These are phyloP conservation scores for Lecanicillium sp. DNA, from an alignment of 2,329 filamentous ascomycete species.

Conservation along the genomic window DNA sequence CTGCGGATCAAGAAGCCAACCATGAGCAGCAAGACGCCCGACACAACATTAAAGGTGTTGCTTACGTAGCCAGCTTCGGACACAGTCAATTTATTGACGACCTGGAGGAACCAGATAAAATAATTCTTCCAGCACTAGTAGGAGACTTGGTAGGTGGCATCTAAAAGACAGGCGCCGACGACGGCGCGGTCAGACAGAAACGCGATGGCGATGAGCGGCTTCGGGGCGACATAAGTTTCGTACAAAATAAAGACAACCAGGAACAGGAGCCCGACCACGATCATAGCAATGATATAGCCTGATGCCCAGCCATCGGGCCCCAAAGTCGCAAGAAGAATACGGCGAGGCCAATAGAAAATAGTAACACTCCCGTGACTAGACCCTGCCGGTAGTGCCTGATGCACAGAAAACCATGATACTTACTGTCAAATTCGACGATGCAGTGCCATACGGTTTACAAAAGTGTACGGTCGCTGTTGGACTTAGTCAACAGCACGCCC, in stretches of 20 bases:
- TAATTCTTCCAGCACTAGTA: slow-evolving; percentile 51
- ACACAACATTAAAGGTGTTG: slow-evolving; percentile 47
- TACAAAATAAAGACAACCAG: slow-evolving; percentile 49
- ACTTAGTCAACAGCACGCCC: slow-evolving; percentile 39
- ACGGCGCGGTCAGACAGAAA: slow-evolving; percentile 47
- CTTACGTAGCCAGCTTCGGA: slow-evolving; percentile 41
- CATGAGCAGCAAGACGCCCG: slow-evolving; percentile 41
- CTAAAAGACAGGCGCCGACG: slow-evolving; percentile 42
- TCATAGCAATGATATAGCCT: slow-evolving; percentile 52
- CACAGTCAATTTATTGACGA: slow-evolving; percentile 38
- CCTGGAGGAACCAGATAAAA: slow-evolving; percentile 50
- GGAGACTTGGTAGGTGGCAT: slow-evolving; percentile 39
- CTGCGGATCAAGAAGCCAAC: slow-evolving; percentile 41
- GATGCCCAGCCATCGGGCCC: slow-evolving; percentile 48
- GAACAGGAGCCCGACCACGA: slow-evolving; percentile 52
- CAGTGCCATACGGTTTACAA: slow-evolving; percentile 45
- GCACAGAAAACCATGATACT: slow-evolving; percentile 16
- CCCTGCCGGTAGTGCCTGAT: background rate
- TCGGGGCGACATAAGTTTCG: slow-evolving; percentile 51
- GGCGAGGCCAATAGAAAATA: slow-evolving; percentile 51
- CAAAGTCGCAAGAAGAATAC: slow-evolving; percentile 58
- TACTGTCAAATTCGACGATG: slow-evolving; percentile 51
- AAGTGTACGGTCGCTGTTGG: slow-evolving; percentile 39
- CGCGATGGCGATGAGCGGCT: slow-evolving; percentile 49
- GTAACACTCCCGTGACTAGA: slow-evolving; percentile 44